Percentiles rank a stretch among this genome's conserved stretches.
Conservation (phyloP, 164 flowering plant species). For the Akebia trifoliata region DNA sequence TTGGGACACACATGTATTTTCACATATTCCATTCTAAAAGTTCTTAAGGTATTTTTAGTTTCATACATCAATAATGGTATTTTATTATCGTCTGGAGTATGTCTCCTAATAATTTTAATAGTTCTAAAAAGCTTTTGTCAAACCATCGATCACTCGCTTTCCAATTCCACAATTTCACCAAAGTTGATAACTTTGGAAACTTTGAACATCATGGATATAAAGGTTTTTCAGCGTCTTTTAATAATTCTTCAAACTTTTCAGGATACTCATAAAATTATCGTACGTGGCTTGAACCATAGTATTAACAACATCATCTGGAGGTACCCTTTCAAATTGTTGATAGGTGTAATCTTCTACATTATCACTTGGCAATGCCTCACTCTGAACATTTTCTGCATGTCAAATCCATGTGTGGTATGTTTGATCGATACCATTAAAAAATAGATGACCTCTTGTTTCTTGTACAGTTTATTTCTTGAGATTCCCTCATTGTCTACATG, state of each 20-base stretch:
- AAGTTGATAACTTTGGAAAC: not conserved
- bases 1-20: conserved; percentile 3
- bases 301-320: not conserved
- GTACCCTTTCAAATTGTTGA: not conserved
- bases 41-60: not conserved
- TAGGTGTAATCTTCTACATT: no score
- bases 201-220: not conserved
- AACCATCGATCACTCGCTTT: no score
- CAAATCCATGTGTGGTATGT: no score
- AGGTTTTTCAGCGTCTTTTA: not conserved
- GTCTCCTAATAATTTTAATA: no score
- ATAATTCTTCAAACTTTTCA: not conserved
- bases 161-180: not conserved
- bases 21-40: not conserved
- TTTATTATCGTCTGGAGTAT: not conserved
- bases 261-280: not conserved
- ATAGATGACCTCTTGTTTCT: no score
- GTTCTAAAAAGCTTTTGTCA: no score
- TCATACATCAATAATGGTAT: not conserved
- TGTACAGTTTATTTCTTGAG: no score
- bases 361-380: no score
- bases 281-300: not conserved
- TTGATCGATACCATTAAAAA: no score
- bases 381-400: no score
- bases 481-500: no score